Evolutionary conservation across 1,284 basidiomycete genomes (phyloP).

Genomic region (Marasmius oreades): DNA sequence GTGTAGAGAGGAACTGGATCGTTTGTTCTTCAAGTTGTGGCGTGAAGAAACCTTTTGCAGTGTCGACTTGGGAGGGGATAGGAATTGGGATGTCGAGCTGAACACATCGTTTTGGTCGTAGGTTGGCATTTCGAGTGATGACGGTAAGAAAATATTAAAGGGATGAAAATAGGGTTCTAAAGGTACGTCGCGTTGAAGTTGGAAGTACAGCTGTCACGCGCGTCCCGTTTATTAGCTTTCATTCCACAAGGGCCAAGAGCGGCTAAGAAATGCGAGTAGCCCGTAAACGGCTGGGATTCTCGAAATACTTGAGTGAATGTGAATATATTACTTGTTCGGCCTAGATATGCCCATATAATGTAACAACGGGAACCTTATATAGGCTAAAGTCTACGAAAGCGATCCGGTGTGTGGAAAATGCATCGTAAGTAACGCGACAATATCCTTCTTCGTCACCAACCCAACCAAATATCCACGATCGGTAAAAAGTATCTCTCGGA

Average conservation of each 20-base stretch:
- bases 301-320: no score
- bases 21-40: slow-evolving; percentile 38
- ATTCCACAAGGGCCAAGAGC: no score
- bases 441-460: slow-evolving; percentile 65
- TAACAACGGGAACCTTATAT: no score
- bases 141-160: neutral
- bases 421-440: slow-evolving; percentile 56
- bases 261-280: no score
- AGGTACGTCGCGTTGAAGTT: neutral
- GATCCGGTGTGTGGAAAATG: slow-evolving; percentile 58
- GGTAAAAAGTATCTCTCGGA: slow-evolving; percentile 66
- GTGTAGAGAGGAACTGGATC: slow-evolving; percentile 43
- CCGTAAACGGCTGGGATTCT: no score
- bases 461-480: slow-evolving; percentile 55
- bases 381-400: neutral
- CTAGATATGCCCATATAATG: no score
- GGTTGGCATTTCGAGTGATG: neutral
- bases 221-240: no score
- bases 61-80: slow-evolving; percentile 20
- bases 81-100: slow-evolving; percentile 9
- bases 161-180: neutral
- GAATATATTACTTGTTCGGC: no score
- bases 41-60: slow-evolving; percentile 48
- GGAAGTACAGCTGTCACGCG: neutral
- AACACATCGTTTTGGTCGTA: slow-evolving; percentile 10